These are phyloP conservation scores for Hyphochytrium catenoides DNA, from an alignment of 352 stramenopile genomes.

Conservation along the genomic window DNA sequence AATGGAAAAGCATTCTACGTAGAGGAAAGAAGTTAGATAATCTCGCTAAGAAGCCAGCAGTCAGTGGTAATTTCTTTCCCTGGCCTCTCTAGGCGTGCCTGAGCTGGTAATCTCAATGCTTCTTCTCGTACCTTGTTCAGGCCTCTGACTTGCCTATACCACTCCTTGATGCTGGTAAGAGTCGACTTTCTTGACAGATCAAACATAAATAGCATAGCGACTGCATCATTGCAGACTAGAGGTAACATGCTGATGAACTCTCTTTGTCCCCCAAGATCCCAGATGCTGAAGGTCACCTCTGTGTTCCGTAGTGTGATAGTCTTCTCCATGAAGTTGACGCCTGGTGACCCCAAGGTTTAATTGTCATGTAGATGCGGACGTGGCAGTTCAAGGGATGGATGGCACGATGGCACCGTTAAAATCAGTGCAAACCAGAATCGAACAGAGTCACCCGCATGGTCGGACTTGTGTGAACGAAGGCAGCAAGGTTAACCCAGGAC, in stretches of 20 bases:
- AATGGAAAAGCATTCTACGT: conserved; percentile 67
- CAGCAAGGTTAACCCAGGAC: too few relatives aligned
- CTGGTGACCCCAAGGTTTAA: conserved; percentile 10
- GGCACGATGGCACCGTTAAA: too few relatives aligned
- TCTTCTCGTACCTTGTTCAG: conserved; percentile 47
- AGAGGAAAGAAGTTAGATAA: too few relatives aligned
- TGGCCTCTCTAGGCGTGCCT: too few relatives aligned
- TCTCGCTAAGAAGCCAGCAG: too few relatives aligned
- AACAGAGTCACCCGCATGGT: too few relatives aligned
- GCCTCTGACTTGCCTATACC: conserved; percentile 64
- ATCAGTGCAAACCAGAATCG: too few relatives aligned
- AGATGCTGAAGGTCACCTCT: conserved; percentile 86
- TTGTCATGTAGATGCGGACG: too few relatives aligned
- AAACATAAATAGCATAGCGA: conserved; percentile 88
- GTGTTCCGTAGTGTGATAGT: conserved; percentile 76
- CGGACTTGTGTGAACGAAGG: too few relatives aligned
- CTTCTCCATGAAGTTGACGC: conserved; percentile 90
- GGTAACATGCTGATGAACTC: conserved; percentile 85
- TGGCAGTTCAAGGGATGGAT: too few relatives aligned
- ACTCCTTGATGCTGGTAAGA: conserved; percentile 74
- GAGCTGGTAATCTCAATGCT: too few relatives aligned
- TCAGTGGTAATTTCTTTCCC: too few relatives aligned
- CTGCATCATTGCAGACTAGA: conserved; percentile 77
- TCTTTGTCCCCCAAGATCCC: conserved; percentile 72
- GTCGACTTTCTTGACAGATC: conserved; percentile 72